These are phyloP conservation scores for Lycium ferocissimum DNA, from an alignment of 257 asterid species.

Conservation along the genomic window DNA sequence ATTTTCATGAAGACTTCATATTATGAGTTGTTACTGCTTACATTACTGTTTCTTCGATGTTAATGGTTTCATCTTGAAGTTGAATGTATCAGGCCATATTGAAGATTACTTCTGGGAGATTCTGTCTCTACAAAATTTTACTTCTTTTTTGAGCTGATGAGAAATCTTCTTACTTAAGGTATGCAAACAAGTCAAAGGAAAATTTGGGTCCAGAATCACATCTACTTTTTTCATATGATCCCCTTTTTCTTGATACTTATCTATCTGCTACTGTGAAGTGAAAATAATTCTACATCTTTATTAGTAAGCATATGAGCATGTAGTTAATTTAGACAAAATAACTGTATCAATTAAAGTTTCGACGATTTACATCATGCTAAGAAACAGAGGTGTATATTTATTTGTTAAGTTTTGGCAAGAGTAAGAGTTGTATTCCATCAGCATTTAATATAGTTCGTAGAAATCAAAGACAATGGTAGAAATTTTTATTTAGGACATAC, in stretches of 20 bases:
- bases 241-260: background rate
- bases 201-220: background rate
- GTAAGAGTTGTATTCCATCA: too few relatives aligned
- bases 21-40: background rate
- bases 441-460: background rate
- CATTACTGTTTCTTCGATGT: background rate
- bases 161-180: background rate
- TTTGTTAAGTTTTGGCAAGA: background rate
- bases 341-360: too few relatives aligned
- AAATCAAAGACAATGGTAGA: background rate
- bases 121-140: background rate
- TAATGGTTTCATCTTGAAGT: background rate
- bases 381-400: background rate
- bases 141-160: background rate
- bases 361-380: too few relatives aligned
- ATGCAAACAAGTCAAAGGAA: background rate
- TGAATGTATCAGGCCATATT: too few relatives aligned
- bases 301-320: background rate
- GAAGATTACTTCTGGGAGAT: too few relatives aligned
- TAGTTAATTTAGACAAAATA: too few relatives aligned
- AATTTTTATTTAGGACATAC: background rate
- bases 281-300: too few relatives aligned
- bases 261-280: background rate
- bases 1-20: background rate
- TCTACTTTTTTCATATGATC: background rate